Evolutionary conservation across 2,329 filamentous ascomycete genomes (phyloP).

Genomic region (Aspergillus sp.): DNA sequence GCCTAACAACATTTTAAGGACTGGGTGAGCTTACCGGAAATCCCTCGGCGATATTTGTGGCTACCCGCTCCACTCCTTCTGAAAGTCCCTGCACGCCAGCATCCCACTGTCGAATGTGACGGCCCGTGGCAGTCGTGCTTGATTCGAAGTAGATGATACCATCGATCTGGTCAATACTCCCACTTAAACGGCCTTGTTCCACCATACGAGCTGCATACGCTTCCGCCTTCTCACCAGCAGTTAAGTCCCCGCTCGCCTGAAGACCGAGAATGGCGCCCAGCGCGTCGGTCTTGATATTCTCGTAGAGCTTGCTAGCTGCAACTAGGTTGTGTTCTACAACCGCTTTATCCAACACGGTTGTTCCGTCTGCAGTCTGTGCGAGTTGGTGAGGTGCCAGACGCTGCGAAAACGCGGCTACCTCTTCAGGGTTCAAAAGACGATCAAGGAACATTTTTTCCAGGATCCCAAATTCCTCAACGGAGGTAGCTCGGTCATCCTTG

Average conservation of each 20-base stretch:
- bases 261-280: slow-evolving; percentile 77
- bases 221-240: slow-evolving; percentile 73
- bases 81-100: slow-evolving; percentile 80
- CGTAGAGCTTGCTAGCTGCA: slow-evolving; percentile 75
- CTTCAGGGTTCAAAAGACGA: slow-evolving; percentile 73
- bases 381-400: slow-evolving; percentile 84
- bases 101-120: slow-evolving; percentile 83
- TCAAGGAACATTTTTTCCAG: slow-evolving; percentile 98
- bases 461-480: slow-evolving; percentile 78
- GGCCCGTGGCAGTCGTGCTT: slow-evolving; percentile 66
- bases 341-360: slow-evolving; percentile 87
- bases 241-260: slow-evolving; percentile 48
- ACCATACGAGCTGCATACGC: slow-evolving; percentile 93
- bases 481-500: slow-evolving; percentile 82
- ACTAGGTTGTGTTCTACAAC: slow-evolving; percentile 96
- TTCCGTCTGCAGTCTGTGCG: slow-evolving; percentile 83
- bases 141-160: slow-evolving; percentile 81
- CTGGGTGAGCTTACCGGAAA: slow-evolving; percentile 63
- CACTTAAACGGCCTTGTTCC: slow-evolving; percentile 83
- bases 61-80: slow-evolving; percentile 86
- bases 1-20: neutral
- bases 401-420: slow-evolving; percentile 82
- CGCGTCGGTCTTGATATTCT: slow-evolving; percentile 73
- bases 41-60: slow-evolving; percentile 74
- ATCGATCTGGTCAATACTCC: slow-evolving; percentile 92